Evolutionary conservation across 352 stramenopile species (phyloP).

Genomic region (Albugo candida): DNA sequence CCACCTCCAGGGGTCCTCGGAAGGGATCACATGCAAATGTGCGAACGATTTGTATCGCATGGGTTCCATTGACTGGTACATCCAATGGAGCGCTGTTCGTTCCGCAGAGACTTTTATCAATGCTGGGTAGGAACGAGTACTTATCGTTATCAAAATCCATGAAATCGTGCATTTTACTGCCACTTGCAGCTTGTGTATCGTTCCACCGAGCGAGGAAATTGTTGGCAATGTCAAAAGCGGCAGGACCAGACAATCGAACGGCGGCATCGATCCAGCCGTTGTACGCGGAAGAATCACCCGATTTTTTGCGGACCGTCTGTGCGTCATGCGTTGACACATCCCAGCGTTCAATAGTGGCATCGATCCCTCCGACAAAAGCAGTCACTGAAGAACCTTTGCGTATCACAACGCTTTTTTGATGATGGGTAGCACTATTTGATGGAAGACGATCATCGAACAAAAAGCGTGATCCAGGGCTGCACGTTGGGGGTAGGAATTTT

Average conservation of each 20-base stretch:
- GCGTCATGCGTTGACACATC: constrained; percentile 28
- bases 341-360: constrained; percentile 36
- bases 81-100: not conserved
- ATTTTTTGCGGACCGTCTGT: constrained; percentile 12
- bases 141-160: too few relatives aligned
- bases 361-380: constrained; percentile 30
- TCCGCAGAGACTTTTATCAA: too few relatives aligned
- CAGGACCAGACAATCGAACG: constrained; percentile 21
- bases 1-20: constrained; percentile 26
- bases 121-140: too few relatives aligned
- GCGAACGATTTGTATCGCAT: constrained; percentile 31
- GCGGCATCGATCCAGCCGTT: constrained; percentile 38
- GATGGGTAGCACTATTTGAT: constrained; percentile 29
- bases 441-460: constrained; percentile 48
- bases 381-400: not conserved
- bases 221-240: constrained; percentile 21
- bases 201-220: constrained; percentile 43
- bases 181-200: constrained; percentile 8
- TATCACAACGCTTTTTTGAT: constrained; percentile 52
- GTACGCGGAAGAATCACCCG: constrained; percentile 12
- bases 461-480: constrained; percentile 1
- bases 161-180: too few relatives aligned
- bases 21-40: constrained; percentile 31
- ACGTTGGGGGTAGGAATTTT: too few relatives aligned
- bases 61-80: constrained; percentile 1